These are phyloP conservation scores for Zelonia costaricensis DNA, from an alignment of 208 protist species.

Conservation along the genomic window DNA sequence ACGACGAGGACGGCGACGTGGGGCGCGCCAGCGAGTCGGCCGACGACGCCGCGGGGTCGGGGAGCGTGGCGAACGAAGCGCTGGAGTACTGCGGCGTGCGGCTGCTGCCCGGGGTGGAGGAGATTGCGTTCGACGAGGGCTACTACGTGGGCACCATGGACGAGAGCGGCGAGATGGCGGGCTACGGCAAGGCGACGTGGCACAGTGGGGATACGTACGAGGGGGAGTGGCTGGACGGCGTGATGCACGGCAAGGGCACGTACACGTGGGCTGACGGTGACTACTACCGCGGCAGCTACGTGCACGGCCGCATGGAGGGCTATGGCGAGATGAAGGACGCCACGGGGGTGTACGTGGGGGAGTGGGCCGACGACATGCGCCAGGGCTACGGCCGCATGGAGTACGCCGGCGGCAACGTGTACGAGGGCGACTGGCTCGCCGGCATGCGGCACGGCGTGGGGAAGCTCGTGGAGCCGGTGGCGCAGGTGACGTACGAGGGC, in stretches of 20 bases:
- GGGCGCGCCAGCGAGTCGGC: too few species aligned
- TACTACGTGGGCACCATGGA: slow-evolving; percentile 80
- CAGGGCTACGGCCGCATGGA: slow-evolving; percentile 80
- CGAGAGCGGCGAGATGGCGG: slow-evolving; percentile 64
- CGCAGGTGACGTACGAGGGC: slow-evolving; percentile 62
- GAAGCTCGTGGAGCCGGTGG: slow-evolving; percentile 54
- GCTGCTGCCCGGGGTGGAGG: slow-evolving; percentile 40
- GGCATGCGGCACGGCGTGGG: slow-evolving; percentile 86
- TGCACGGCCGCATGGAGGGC: slow-evolving; percentile 65
- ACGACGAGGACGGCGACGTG: too few species aligned
- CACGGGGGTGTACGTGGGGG: slow-evolving; percentile 76
- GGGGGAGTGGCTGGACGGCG: slow-evolving; percentile 76
- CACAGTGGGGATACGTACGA: slow-evolving; percentile 81
- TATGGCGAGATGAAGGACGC: slow-evolving; percentile 79
- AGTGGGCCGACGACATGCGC: slow-evolving; percentile 87
- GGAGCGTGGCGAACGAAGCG: background rate
- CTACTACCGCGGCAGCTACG: slow-evolving; percentile 72
- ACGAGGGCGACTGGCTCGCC: slow-evolving; percentile 87
- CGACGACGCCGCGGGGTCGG: background rate
- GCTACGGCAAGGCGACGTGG: slow-evolving; percentile 79
- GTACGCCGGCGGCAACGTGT: slow-evolving; percentile 73
- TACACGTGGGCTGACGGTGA: slow-evolving; percentile 86
- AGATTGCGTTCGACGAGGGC: slow-evolving; percentile 77
- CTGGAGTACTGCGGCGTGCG: slow-evolving; percentile 44
- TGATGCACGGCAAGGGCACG: slow-evolving; percentile 69